Evolutionary conservation across 2,329 filamentous ascomycete genomes (phyloP).

Genomic region (Lasiodiplodia sp.): DNA sequence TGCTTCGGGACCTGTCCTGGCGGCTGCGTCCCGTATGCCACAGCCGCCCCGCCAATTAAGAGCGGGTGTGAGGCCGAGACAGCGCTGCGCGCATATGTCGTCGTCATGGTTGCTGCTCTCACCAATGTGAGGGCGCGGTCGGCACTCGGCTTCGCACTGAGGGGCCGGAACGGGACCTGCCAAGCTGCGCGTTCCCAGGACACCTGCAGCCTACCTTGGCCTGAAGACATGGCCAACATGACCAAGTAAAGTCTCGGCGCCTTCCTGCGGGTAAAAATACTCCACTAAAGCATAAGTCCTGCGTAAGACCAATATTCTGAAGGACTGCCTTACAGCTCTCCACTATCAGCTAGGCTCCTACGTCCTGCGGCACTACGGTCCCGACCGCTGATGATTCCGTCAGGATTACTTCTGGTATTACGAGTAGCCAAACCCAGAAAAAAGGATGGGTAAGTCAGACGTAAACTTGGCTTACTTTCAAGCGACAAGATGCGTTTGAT

Average conservation of each 20-base stretch:
- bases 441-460: too few species aligned
- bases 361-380: not conserved
- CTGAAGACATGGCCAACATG: not conserved
- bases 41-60: not conserved
- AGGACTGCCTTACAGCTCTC: conserved; percentile 5
- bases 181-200: conserved; percentile 5
- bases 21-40: conserved; percentile 7
- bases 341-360: conserved; percentile 6
- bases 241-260: not conserved
- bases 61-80: not conserved
- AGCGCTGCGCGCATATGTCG: not conserved
- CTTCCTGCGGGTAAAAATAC: not conserved
- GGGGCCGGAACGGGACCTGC: conserved; percentile 7
- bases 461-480: too few species aligned
- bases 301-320: not conserved
- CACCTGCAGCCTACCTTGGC: not conserved
- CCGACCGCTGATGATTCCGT: too few species aligned
- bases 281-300: not conserved
- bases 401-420: too few species aligned
- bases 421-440: too few species aligned
- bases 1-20: not conserved
- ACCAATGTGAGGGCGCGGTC: not conserved
- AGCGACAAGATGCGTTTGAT: too few species aligned
- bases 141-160: not conserved
- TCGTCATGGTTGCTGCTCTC: not conserved